Conservation (phyloP, 768 basidiomycete species). For the Pleurotus sapidus region DNA sequence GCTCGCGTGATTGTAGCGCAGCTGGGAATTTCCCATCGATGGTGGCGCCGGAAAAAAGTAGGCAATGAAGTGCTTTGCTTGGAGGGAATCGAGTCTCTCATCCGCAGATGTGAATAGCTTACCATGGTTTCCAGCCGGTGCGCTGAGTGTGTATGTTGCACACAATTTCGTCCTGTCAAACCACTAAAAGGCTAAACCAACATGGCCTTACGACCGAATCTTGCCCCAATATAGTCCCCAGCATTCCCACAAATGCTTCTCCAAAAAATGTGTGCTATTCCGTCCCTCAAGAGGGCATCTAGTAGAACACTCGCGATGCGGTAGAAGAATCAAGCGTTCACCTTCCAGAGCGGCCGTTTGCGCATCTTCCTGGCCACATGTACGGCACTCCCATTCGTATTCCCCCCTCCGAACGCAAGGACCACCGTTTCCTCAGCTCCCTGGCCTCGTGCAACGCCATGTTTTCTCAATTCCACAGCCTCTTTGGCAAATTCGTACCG, state of each 20-base stretch:
- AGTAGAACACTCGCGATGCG: not conserved
- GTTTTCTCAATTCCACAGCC: conserved; percentile 80
- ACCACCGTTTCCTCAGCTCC: conserved; percentile 90
- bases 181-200: conserved; percentile 13
- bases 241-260: not conserved
- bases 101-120: not conserved
- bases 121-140: not conserved
- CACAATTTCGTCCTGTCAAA: conserved; percentile 4
- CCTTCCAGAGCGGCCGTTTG: conserved; percentile 78
- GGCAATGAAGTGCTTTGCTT: conserved; percentile 4
- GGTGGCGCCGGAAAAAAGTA: conserved; percentile 45
- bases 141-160: not conserved
- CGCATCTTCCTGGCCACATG: conserved; percentile 87
- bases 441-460: conserved; percentile 65
- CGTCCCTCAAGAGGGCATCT: not conserved
- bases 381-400: conserved; percentile 69
- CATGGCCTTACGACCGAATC: conserved; percentile 7
- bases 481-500: conserved; percentile 93
- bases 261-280: not conserved
- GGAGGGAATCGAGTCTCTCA: not conserved
- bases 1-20: conserved; percentile 49
- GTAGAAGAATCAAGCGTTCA: conserved; percentile 58
- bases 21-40: conserved; percentile 49
- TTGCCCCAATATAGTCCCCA: conserved; percentile 2
- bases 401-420: conserved; percentile 78